Base-by-base conservation (phyloP, 306 rosid species). In the Ceratonia siliqua region DNA sequence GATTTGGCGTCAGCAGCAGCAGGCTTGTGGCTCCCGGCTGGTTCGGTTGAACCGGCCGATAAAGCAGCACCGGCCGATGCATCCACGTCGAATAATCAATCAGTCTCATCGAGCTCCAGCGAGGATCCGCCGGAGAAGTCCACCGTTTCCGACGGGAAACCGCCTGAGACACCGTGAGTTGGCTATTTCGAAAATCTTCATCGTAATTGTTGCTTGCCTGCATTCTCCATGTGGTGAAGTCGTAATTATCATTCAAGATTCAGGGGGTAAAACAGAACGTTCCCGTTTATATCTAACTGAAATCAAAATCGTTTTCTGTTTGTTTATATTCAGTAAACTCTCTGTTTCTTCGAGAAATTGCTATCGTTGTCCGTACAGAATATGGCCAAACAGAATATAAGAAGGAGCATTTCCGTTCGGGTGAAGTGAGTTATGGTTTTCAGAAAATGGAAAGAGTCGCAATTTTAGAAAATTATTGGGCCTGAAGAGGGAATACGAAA, bases 61-160 rank as follows among this genome's bases (percentile, higher is more conserved):
- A 43, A 72, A 9, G 53, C 46, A 3, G 57, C 61, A 0, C 43
- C 46, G 0, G 22, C 70, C 2, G 72, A 81, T 9, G 68, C 75
- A 0, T 22, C 82, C 1, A 36, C 85, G 42, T 82, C 89, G 14
- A 89, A 82, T 32, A 90, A 90, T 78, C 94, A 83, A 49, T 92
- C 96, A 4, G 64, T 81, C 6, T 91, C 98, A 8, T 88, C 97
- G 8, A 88, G 90, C 81, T 88, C 98, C 57, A 94, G 92, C 72
- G 98, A 90, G 42, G 97, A 94, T 73, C 95, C n/a, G 53, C 83
- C 87, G 22, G 98, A 94, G 80, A 86, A 80, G 74, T 84, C 91
- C 8, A 75, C 91, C 18, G 86, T 80, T 70, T 90, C 93, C 72
- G 93, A 86, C 4, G 91, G 76, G 43, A 89, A 88, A 62, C 90